Base-by-base conservation (phyloP, 176 grass and related monocot species). In the Hsuehochloa calcarea region DNA sequence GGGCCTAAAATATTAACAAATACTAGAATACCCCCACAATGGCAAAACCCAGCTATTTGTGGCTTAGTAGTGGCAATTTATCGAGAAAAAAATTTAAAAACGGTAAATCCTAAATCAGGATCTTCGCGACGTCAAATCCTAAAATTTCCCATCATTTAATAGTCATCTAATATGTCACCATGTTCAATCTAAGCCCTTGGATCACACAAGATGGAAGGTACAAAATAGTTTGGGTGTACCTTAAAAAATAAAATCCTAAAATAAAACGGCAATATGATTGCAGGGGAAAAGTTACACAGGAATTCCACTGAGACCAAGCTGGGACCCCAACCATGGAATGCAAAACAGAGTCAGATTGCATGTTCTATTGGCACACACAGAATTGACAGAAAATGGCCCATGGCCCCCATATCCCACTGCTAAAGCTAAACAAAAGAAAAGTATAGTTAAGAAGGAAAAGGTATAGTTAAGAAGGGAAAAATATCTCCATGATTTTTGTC, bases 211-310 rank as follows among this genome's bases (percentile, higher is more conserved):
- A 46, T 46, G 45, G 45, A 46, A 10, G 11, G 45, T 46, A 6
- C 41, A 43, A 43, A 10, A 43, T 43, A 43, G 41, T 43, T 39
- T 39, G 4, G 38, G 38, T 6, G 38, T 39, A 39, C 2, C 31
- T 34, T 34, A 34, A 34, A 34, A 34, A n/a, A n/a, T n/a, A n/a
- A 34, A 34, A 34, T 34, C 31, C 31, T 43, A 10, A 62, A 63
- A 73, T 66, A 88, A 68, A 69, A 60, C 5, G 29, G 22, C 50
- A 82, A 40, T 20, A 82, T 76, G 85, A 87, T 82, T 87, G 50
- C 61, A 82, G 38, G 8, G 77, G 49, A 68, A 82, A 63, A 87
- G 70, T 39, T 20, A 76, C 29, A 66, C 70, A 69, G 25, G 22
- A 16, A 69, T 23, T 75, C 70, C 60, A 82, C 23, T 3, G 20